A percentile compares a stretch with the other conserved stretches of the same genome.
Evolutionary conservation across 2,329 filamentous ascomycete species (phyloP).

Genomic region (Furcasterigmium furcatum): DNA sequence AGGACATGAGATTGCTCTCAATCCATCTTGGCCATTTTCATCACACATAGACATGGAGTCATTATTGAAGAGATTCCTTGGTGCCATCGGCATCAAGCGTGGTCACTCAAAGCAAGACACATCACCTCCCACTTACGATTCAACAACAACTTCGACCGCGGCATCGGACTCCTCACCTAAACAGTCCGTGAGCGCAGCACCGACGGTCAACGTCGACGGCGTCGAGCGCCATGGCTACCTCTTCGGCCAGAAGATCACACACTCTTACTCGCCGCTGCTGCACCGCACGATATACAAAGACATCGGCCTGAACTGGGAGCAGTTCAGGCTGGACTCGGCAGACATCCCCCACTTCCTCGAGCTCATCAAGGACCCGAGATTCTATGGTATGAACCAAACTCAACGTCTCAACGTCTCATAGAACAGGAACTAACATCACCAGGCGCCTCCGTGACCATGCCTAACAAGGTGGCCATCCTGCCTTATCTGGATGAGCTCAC

Average conservation of each 20-base stretch:
- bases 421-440: background rate
- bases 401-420: background rate
- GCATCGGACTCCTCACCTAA: background rate
- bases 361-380: conserved; percentile 53
- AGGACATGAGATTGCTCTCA: too few species aligned
- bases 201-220: background rate
- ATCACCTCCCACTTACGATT: background rate
- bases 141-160: background rate
- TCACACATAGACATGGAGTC: background rate
- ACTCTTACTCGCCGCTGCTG: conserved; percentile 52
- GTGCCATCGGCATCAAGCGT: background rate
- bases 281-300: conserved; percentile 51
- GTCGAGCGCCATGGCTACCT: conserved; percentile 49
- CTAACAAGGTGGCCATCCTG: conserved; percentile 76
- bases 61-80: background rate
- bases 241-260: conserved; percentile 53
- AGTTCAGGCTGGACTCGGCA: conserved; percentile 49
- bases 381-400: conserved; percentile 56
- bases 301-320: conserved; percentile 47
- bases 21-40: background rate
- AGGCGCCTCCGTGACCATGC: conserved; percentile 72
- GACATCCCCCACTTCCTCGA: conserved; percentile 45
- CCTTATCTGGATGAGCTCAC: conserved; percentile 71
- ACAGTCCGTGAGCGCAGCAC: background rate
- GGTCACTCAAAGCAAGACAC: background rate